These are phyloP conservation scores for Colletotrichum spinosum DNA, from an alignment of 2,329 filamentous ascomycete genomes.

Conservation along the genomic window DNA sequence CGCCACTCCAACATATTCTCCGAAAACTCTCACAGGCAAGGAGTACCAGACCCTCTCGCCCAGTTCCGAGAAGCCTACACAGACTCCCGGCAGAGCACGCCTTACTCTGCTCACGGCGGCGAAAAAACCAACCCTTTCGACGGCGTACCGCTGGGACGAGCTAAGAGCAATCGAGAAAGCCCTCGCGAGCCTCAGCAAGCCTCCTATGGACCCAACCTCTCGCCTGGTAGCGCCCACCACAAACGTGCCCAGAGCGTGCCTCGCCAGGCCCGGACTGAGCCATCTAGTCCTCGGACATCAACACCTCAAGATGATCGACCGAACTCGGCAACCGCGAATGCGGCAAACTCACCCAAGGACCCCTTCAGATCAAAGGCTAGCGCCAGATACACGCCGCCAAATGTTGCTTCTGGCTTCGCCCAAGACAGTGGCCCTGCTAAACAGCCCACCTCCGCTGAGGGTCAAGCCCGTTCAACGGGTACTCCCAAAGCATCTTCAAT, in stretches of 20 bases:
- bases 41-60: constrained; percentile 58
- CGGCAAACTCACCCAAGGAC: constrained; percentile 29
- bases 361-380: constrained; percentile 37
- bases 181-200: constrained; percentile 43
- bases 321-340: constrained; percentile 26
- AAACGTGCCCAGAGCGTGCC: constrained; percentile 47
- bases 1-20: constrained; percentile 42
- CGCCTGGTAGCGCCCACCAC: constrained; percentile 41
- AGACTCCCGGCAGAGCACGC: constrained; percentile 67
- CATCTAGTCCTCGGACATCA: constrained; percentile 29
- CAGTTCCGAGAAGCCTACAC: constrained; percentile 58
- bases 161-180: constrained; percentile 57
- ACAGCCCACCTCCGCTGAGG: constrained; percentile 7
- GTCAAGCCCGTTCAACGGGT: constrained; percentile 26
- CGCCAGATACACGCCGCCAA: constrained; percentile 37
- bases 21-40: constrained; percentile 37
- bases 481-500: constrained; percentile 54
- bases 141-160: constrained; percentile 55
- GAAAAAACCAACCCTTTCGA: constrained; percentile 71
- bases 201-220: constrained; percentile 29
- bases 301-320: constrained; percentile 32
- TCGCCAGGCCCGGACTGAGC: constrained; percentile 29
- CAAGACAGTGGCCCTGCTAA: constrained; percentile 13
- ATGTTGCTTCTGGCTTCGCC: constrained; percentile 18
- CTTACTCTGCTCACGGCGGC: constrained; percentile 66